Evolutionary conservation across 1,139 yeast species (phyloP), one percentile per base, ranked within the genome.

Genomic region (Yamadazyma diddensiae): DNA sequence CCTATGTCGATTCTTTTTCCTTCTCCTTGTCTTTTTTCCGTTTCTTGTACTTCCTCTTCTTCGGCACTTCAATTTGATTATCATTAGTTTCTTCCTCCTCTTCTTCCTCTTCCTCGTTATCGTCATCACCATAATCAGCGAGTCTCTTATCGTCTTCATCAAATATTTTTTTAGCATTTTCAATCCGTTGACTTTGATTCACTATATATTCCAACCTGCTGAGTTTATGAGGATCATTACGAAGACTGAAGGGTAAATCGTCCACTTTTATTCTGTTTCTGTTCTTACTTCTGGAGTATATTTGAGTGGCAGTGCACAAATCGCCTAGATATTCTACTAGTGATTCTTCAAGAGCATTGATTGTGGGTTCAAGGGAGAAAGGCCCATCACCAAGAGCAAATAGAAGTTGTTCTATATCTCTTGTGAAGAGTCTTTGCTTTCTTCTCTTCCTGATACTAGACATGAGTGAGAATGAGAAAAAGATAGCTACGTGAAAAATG

Each of bases 321-420:
- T 83, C 90, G 4, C 79, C 73, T 28, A 90, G 62, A 51, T 82
- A 90, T 37, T 82, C 86, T 19, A 82, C 77, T 11, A 90, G 70
- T n/a, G 85, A 70, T 46, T 90, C 97, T 50, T 90, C 97, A 15
- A 90, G 57, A 4, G 85, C 78, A 36, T 80, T 82, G 1, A 86
- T 79, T 0, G 95, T 84, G 34, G 84, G 82, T 21, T 82, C 82
- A 20, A 79, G 68, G 2, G 95, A 94, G 28, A 80, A 77, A 2
- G 83, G 75, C 2, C 81, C 84, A 52, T 90, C 97, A 1, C 97
- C 97, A 53, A 81, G 79, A 0, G 96, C 90, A 50, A 79, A 90
- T 37, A 90, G 63, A 29, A 90, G 62, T 8, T 87, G 78, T 45
- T 82, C 83, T 19, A 84, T 79, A 47, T 82, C 88, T 31, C 71